Conservation (phyloP, 305 asterid species). For the Fraxinus floribunda region DNA sequence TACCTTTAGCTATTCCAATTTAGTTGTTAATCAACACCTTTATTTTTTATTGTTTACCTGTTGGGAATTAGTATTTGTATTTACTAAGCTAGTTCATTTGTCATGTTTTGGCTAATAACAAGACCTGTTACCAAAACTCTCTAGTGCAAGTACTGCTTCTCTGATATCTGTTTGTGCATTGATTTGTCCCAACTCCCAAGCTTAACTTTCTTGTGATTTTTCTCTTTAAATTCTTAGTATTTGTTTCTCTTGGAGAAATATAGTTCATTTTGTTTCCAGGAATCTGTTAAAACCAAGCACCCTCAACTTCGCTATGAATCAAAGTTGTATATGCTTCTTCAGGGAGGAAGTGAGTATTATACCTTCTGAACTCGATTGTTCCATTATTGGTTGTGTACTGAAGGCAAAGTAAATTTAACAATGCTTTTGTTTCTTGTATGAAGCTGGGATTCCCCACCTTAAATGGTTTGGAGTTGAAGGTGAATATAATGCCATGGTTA, state of each 20-base stretch:
- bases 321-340: slow-evolving; percentile 90
- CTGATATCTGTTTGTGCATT: background rate
- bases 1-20: background rate
- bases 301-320: slow-evolving; percentile 97
- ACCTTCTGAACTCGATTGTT: background rate
- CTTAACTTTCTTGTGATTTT: background rate
- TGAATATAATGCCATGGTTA: slow-evolving; percentile 86
- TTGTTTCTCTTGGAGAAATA: slow-evolving; percentile 17
- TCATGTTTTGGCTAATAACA: slow-evolving; percentile 16
- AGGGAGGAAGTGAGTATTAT: slow-evolving; percentile 82
- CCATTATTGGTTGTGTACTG: slow-evolving; percentile 6
- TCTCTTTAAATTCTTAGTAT: slow-evolving; percentile 11
- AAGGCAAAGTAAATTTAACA: slow-evolving; percentile 8
- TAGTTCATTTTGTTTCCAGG: slow-evolving; percentile 41
- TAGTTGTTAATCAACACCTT: slow-evolving; percentile 5
- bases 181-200: background rate
- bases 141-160: background rate
- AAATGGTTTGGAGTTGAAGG: slow-evolving; percentile 97
- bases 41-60: background rate
- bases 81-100: background rate
- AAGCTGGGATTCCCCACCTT: slow-evolving; percentile 92
- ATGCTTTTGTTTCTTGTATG: slow-evolving; percentile 30
- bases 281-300: slow-evolving; percentile 87
- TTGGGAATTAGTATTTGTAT: background rate
- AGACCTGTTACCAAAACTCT: background rate